Evolutionary conservation across 140 eudicot genomes (phyloP).

Genomic region (Cichorium intybus): DNA sequence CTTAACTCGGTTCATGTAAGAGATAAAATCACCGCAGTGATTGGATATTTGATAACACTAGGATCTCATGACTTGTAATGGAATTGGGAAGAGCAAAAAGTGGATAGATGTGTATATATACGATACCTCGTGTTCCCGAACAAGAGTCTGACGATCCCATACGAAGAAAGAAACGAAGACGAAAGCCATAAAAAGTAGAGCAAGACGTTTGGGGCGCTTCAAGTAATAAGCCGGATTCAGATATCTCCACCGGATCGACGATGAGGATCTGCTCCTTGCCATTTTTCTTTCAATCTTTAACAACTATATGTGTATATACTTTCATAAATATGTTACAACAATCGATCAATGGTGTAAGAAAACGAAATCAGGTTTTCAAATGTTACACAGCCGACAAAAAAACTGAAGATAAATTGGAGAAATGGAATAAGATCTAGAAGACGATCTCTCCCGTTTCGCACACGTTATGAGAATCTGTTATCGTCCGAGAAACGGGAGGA

Average conservation of each 20-base stretch:
- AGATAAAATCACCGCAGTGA: not conserved
- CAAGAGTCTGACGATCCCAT: conserved; percentile 96
- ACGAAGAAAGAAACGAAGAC: conserved; percentile 59
- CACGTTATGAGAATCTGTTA: conserved; percentile 18
- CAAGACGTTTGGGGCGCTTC: conserved; percentile 89
- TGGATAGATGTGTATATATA: not conserved
- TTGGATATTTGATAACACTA: not conserved
- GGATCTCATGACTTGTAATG: conserved; percentile 10
- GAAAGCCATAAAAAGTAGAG: conserved; percentile 60
- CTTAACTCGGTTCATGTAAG: not conserved
- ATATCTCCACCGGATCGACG: conserved; percentile 61
- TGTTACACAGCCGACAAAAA: conserved; percentile 2
- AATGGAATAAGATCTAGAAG: not conserved
- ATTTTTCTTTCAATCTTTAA: conserved; percentile 20
- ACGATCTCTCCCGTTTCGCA: conserved; percentile 24
- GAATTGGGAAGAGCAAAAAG: not conserved
- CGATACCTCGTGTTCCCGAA: conserved; percentile 79
- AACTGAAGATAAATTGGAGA: conserved; percentile 1
- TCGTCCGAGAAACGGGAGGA: conserved; percentile 32
- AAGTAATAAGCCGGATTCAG: conserved; percentile 92
- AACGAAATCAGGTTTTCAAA: conserved; percentile 10
- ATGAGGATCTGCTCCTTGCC: conserved; percentile 76
- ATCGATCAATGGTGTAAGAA: conserved; percentile 9
- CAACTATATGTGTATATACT: not conserved
- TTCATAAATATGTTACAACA: conserved; percentile 23